phyloP scores from a whole-genome alignment of 2,329 filamentous ascomycete species.

The Waltergamsia citrina region DNA sequence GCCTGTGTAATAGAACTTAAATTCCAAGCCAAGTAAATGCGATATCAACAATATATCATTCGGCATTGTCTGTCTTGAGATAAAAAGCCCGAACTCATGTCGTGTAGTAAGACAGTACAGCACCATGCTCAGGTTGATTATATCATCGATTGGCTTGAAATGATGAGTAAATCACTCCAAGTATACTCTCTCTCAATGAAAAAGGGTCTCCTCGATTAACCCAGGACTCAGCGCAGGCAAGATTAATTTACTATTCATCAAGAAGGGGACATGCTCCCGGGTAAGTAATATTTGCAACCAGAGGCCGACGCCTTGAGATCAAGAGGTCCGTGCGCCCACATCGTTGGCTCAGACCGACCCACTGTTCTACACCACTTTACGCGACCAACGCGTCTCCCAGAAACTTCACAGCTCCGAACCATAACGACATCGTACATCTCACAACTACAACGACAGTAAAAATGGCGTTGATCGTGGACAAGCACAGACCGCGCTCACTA shows the following conservation, averaged over 20 bases:
- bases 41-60: background rate
- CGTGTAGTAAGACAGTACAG: background rate
- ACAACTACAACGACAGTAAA: conserved; percentile 5
- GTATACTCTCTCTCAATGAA: too few relatives aligned
- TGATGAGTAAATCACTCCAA: too few relatives aligned
- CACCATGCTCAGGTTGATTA: too few relatives aligned
- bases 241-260: too few relatives aligned
- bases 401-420: conserved; percentile 1
- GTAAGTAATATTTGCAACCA: too few relatives aligned
- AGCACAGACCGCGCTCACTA: conserved; percentile 63
- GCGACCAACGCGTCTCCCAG: conserved; percentile 22
- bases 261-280: too few relatives aligned
- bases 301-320: too few relatives aligned
- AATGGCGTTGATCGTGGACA: conserved; percentile 65
- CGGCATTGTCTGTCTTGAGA: background rate
- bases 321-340: background rate
- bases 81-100: background rate
- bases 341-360: too few relatives aligned
- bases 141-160: too few relatives aligned
- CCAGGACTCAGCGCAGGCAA: too few relatives aligned
- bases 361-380: conserved; percentile 21
- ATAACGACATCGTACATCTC: conserved; percentile 5
- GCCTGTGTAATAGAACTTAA: conserved; percentile 2
- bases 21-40: too few relatives aligned
- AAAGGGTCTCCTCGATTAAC: too few relatives aligned